Conservation (phyloP, 2,329 filamentous ascomycete genomes). For the Colletotrichum kahawae region DNA sequence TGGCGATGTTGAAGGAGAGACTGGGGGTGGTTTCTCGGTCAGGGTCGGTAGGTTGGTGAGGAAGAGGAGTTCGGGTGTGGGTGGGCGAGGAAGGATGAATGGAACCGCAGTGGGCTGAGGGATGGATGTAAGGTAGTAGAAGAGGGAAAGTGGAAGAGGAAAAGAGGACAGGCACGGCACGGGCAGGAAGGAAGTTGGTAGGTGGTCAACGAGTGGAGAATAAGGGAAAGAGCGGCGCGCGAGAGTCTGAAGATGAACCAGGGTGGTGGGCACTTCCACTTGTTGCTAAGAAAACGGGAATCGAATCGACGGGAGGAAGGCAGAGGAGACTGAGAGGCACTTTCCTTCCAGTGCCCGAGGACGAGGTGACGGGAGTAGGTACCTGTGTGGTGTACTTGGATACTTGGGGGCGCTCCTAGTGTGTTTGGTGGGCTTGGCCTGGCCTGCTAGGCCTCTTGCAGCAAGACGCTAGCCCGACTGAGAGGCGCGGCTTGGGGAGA, state of each 20-base stretch:
- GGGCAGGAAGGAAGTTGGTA: neutral
- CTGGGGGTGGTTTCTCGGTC: slow-evolving; percentile 7
- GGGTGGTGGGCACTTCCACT: neutral
- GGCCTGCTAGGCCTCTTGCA: neutral
- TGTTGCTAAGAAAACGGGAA: neutral
- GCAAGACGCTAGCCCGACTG: neutral
- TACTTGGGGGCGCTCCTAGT: neutral
- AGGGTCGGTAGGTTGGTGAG: slow-evolving; percentile 6
- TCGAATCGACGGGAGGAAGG: neutral
- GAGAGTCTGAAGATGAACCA: neutral
- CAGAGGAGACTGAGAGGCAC: neutral
- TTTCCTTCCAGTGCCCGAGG: neutral
- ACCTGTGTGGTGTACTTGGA: neutral
- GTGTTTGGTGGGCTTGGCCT: neutral
- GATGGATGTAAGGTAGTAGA: neutral
- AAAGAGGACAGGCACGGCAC: neutral
- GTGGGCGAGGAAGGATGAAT: neutral
- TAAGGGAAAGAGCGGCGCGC: neutral
- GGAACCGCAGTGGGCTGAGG: neutral
- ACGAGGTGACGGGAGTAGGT: neutral
- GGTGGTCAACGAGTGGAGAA: neutral
- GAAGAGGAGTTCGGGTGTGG: neutral
- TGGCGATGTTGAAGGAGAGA: neutral
- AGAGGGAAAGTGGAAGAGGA: neutral
- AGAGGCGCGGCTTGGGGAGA: neutral